phyloP scores from a whole-genome alignment of 2,329 filamentous ascomycete genomes.

The Chaetomiaceae sp. region DNA sequence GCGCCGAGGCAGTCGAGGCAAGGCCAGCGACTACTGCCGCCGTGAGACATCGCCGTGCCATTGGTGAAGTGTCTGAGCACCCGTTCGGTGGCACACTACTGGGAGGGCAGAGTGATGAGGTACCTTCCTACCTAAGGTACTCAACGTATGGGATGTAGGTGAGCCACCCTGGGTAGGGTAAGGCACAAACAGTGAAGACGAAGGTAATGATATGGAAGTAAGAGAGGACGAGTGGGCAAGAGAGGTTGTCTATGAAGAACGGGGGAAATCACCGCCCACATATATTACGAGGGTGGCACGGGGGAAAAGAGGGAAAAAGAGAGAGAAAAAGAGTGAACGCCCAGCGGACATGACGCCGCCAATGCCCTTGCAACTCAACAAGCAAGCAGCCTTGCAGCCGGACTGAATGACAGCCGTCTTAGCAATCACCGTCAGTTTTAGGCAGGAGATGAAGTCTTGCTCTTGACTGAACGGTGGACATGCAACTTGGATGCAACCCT shows the following conservation, averaged over 20 bases:
- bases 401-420: slow-evolving; percentile 16
- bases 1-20: slow-evolving; percentile 34
- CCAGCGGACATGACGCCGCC: too few relatives aligned
- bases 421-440: slow-evolving; percentile 1
- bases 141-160: too few relatives aligned
- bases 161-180: too few relatives aligned
- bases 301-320: background rate
- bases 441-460: slow-evolving; percentile 4
- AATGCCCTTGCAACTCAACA: too few relatives aligned
- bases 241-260: background rate
- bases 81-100: background rate
- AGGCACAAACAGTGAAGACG: background rate
- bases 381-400: background rate
- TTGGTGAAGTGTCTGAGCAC: background rate
- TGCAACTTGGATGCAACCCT: slow-evolving; percentile 1
- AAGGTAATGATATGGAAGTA: too few relatives aligned
- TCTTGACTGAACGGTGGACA: background rate
- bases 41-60: slow-evolving; percentile 17
- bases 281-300: too few relatives aligned
- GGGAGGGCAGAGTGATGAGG: too few relatives aligned
- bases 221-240: background rate
- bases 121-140: too few relatives aligned
- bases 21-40: slow-evolving; percentile 28
- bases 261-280: background rate
- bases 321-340: background rate